Conservation (phyloP, 2,329 filamentous ascomycete species). For the Colletotrichum eleusines region DNA sequence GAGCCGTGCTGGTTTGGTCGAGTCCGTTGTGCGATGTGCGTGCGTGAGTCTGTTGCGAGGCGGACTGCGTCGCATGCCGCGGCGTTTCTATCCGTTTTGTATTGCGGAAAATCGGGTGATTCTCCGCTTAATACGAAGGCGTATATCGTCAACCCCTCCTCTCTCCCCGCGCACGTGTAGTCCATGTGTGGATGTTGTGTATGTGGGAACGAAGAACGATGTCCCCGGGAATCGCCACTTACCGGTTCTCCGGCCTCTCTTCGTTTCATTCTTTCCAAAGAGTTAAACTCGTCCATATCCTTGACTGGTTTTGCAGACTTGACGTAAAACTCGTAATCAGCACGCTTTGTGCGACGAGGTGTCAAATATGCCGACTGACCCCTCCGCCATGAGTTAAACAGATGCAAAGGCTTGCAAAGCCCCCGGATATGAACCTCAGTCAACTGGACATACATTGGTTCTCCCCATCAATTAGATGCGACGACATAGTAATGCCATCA, state of each 20-base stretch:
- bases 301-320: neutral
- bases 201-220: neutral
- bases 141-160: neutral
- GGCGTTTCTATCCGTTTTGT: conserved; percentile 7
- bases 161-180: neutral
- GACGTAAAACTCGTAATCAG: neutral
- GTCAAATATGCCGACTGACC: neutral
- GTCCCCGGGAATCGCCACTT: neutral
- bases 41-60: neutral
- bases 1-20: neutral
- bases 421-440: neutral
- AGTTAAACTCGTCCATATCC: too few species aligned
- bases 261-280: neutral
- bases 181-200: neutral
- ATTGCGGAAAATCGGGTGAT: conserved; percentile 19
- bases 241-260: neutral
- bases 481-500: neutral
- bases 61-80: neutral
- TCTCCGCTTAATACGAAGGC: neutral
- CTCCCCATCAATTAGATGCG: neutral
- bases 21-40: neutral
- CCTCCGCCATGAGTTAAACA: neutral
- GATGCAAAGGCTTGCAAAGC: too few species aligned
- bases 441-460: too few species aligned
- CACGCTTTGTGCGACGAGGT: neutral